Base-by-base conservation (phyloP, 306 rosid genomes). In the Vigna unguiculata region DNA sequence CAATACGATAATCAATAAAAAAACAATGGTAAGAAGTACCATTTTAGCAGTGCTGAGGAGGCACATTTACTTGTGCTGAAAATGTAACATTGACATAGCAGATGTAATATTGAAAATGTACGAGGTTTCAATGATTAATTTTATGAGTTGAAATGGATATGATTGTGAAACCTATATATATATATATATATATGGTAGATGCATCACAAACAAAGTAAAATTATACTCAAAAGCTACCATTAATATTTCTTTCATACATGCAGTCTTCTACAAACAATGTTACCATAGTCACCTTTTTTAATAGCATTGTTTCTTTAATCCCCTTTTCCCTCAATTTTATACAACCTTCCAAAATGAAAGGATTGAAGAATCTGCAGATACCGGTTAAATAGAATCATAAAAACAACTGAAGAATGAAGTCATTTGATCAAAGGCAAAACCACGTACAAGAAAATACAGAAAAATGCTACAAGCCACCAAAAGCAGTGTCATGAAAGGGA, bases 1-100 rank as follows among this genome's bases (percentile, higher is more conserved):
- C 38, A 20, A 40, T 57, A 28, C 49, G 24, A 30, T 36, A 47
- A 72, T 20, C 78, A 45, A 71, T 71, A 49, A 41, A 72, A 72
- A 14, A 46, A 66, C 71, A 73, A 66, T 9, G 19, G 24, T 64
- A 51, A 43, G 36, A 51, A 69, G 38, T 6, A 54, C 28, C 54
- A 25, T 24, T 52, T 25, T 30, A 55, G 66, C 59, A 13, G 36
- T 60, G 71, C 36, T 46, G 60, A 77, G 57, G 22, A 77, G 66
- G 36, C 69, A 67, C 36, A 48, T 32, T 59, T 17, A 62, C 46
- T 17, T 25, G 28, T 40, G 20, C 28, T n/a, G 16, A 40, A 65
- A 11, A 48, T 22, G 57, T 40, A 53, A 53, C 20, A 41, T 25
- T 17, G 34, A 15, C 30, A 41, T 19, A 41, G 34, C 14, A 22